Evolutionary conservation across 2,329 filamentous ascomycete species (phyloP), one percentile per base, ranked within the genome.

Genomic region (Penicillium sp.): DNA sequence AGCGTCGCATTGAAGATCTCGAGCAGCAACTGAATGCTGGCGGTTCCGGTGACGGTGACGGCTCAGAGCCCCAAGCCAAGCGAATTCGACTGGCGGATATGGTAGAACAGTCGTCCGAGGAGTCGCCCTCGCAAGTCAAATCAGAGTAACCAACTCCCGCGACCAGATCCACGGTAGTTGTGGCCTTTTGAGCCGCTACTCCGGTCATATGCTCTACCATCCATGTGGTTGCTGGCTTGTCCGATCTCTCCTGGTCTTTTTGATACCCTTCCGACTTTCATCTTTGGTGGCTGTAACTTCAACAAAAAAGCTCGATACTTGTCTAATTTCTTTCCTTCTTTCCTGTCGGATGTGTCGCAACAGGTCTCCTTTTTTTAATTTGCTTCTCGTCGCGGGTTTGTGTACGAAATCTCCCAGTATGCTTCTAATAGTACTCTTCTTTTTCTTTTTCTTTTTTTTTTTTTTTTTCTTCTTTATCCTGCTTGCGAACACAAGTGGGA

Each of bases 1-100:
- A 95, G 72, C 81, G 87, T 44, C 83, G 87, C 44, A 75, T 95
- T n/a, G 86, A 88, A 49, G 88, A 95, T 58, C 75, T 90, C 38
- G 87, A 92, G 65, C 77, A 67, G 49, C 75, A 78, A 52, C 53
- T 80, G 12, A 58, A 67, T 38, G 50, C 47, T n/a, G 52, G 52
- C 28, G 50, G 53, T 24, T 58, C 58, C 29, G 57, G 53, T 24
- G 58, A 58, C 29, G 57, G 54, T 42, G 61, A 65, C 45, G 63
- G 59, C 42, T 63, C 67, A 33, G 78, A 78, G 55, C 77, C 77
- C 39, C 67, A 72, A 25, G 72, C 78, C 52, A 82, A 82, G 70
- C 78, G 76, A 64, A 78, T 80, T 67, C 75, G 78, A 48, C 69
- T 82, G 47, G 77, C 78, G 55, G 79, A 82, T 53, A 71, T 78